Conservation (phyloP, 2,329 filamentous ascomycete genomes). For the Nectriaceae sp. region DNA sequence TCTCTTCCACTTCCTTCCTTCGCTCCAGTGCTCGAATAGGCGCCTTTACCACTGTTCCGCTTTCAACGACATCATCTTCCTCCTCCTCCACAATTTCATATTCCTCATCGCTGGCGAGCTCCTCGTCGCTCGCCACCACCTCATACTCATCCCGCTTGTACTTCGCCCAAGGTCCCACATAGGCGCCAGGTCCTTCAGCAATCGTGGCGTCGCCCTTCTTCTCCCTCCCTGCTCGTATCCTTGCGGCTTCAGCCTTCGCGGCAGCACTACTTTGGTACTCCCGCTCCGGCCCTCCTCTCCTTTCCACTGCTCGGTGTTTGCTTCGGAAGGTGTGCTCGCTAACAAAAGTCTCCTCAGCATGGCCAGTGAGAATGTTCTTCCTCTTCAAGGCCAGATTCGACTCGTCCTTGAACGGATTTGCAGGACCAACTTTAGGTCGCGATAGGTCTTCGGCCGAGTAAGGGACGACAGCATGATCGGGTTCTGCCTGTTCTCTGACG, state of each 20-base stretch:
- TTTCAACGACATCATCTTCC: slow-evolving; percentile 67
- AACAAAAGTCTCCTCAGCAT: slow-evolving; percentile 83
- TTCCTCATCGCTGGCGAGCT: slow-evolving; percentile 77
- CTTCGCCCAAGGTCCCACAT: slow-evolving; percentile 92
- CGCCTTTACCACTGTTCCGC: slow-evolving; percentile 61
- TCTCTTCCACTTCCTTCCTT: slow-evolving; percentile 59
- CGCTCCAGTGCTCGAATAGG: slow-evolving; percentile 55
- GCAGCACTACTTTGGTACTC: slow-evolving; percentile 56
- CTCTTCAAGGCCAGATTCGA: slow-evolving; percentile 65
- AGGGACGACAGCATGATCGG: slow-evolving; percentile 61
- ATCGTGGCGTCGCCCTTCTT: slow-evolving; percentile 81
- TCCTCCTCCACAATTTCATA: slow-evolving; percentile 79
- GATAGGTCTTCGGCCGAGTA: slow-evolving; percentile 75
- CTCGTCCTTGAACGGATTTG: slow-evolving; percentile 73
- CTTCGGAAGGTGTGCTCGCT: slow-evolving; percentile 88
- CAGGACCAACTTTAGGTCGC: slow-evolving; percentile 65
- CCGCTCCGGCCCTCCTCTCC: slow-evolving; percentile 58
- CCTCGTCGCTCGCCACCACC: slow-evolving; percentile 71
- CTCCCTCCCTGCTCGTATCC: slow-evolving; percentile 74
- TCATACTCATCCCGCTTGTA: slow-evolving; percentile 76
- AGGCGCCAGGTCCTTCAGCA: slow-evolving; percentile 83
- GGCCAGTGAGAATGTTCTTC: slow-evolving; percentile 83
- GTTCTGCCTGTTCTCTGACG: slow-evolving; percentile 53
- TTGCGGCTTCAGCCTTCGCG: slow-evolving; percentile 71
- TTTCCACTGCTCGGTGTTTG: slow-evolving; percentile 82